phyloP scores from a whole-genome alignment of 495 filamentous ascomycete genomes.

The Mycothermus thermophilus region DNA sequence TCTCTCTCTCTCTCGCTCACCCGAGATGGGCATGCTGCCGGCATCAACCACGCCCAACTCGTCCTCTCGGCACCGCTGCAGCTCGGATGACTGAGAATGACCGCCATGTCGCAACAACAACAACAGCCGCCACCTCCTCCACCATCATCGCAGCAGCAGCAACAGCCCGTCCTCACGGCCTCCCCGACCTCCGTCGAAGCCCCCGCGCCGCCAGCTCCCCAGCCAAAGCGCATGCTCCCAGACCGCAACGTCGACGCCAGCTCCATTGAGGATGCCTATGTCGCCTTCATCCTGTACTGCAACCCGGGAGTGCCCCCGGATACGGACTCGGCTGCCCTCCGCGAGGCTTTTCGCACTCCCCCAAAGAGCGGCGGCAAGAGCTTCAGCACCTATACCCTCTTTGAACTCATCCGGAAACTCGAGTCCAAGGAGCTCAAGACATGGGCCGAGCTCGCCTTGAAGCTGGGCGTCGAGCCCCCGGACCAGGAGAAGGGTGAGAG shows the following conservation, averaged over 20 bases:
- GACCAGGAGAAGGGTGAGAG: constrained; percentile 76
- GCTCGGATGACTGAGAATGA: constrained; percentile 3
- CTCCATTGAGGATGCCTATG: constrained; percentile 77
- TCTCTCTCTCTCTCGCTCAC: background rate
- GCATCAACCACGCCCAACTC: background rate
- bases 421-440: constrained; percentile 88
- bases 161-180: constrained; percentile 8
- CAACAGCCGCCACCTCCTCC: background rate
- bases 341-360: constrained; percentile 66
- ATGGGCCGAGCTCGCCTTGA: constrained; percentile 82
- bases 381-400: constrained; percentile 73
- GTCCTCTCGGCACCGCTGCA: background rate
- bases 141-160: constrained; percentile 5
- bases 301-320: constrained; percentile 61
- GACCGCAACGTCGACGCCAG: constrained; percentile 54
- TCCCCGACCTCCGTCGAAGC: constrained; percentile 11
- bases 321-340: constrained; percentile 59
- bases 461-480: constrained; percentile 82
- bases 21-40: constrained; percentile 1
- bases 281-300: constrained; percentile 82
- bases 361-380: constrained; percentile 88
- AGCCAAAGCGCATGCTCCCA: constrained; percentile 39
- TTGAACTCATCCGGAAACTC: constrained; percentile 67
- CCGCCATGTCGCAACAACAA: background rate
- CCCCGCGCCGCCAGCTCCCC: background rate